Percentiles rank a stretch among this genome's conserved stretches.
Conservation (phyloP, 2,329 filamentous ascomycete genomes). For the Cercospora sp. region DNA sequence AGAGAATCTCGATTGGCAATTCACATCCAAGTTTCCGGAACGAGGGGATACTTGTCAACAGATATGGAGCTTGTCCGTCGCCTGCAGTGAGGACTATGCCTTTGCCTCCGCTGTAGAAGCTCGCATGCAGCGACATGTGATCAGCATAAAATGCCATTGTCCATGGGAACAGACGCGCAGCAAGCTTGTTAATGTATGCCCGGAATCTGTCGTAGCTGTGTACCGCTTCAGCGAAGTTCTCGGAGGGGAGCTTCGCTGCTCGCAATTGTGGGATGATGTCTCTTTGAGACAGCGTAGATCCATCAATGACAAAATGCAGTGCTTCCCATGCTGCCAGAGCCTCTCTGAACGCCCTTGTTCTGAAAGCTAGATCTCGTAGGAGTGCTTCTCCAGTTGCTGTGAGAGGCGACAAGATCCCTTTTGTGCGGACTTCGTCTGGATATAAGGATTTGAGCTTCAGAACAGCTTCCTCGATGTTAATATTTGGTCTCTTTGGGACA, state of each 20-base stretch:
- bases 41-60: constrained; percentile 47
- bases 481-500: not conserved
- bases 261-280: constrained; percentile 19
- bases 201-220: constrained; percentile 48
- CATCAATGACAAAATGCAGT: constrained; percentile 15
- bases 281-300: constrained; percentile 6
- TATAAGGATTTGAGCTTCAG: constrained; percentile 8
- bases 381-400: constrained; percentile 21
- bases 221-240: constrained; percentile 26
- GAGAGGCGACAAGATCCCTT: constrained; percentile 19
- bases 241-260: not conserved
- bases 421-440: constrained; percentile 18
- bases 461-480: constrained; percentile 8
- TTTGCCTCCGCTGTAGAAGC: constrained; percentile 42
- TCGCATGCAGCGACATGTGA: constrained; percentile 43
- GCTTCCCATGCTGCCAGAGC: constrained; percentile 23
- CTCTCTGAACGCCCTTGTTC: constrained; percentile 20
- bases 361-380: constrained; percentile 23
- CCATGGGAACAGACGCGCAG: constrained; percentile 44
- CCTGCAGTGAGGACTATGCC: constrained; percentile 51
- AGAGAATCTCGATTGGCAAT: constrained; percentile 45
- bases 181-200: constrained; percentile 43
- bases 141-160: constrained; percentile 48
- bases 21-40: constrained; percentile 43
- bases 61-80: constrained; percentile 46